These are phyloP conservation scores for Byssoonygena ceratinophila DNA, from an alignment of 2,329 filamentous ascomycete species.

Conservation along the genomic window DNA sequence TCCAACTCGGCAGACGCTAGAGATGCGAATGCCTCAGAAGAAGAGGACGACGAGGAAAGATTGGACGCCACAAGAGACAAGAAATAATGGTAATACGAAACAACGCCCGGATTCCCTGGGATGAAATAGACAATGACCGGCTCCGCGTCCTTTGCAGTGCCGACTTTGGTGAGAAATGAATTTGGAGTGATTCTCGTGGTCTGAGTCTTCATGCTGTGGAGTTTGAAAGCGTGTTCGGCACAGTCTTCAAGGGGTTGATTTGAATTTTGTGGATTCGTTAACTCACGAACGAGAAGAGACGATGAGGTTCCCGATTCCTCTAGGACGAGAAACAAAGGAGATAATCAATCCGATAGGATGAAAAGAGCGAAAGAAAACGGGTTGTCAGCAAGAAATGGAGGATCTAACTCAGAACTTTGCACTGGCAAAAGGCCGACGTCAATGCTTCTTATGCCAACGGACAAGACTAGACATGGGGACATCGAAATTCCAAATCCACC, in stretches of 20 bases:
- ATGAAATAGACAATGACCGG: constrained; percentile 37
- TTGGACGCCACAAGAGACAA: constrained; percentile 28
- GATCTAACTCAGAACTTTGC: too few relatives aligned
- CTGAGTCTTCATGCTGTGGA: neutral
- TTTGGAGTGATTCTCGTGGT: constrained; percentile 21
- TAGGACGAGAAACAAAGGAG: neutral
- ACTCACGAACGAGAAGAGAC: neutral
- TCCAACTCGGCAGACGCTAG: neutral
- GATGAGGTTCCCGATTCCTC: neutral
- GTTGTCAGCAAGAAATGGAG: neutral
- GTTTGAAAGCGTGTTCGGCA: too few relatives aligned
- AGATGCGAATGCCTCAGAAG: neutral
- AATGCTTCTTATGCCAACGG: neutral
- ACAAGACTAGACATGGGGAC: neutral
- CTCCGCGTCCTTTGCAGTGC: constrained; percentile 18
- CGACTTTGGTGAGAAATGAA: constrained; percentile 22
- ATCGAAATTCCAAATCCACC: neutral
- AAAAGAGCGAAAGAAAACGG: neutral
- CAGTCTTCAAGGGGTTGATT: neutral
- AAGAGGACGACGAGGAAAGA: constrained; percentile 15
- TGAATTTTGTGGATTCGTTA: neutral
- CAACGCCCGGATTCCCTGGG: constrained; percentile 42
- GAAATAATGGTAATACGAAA: constrained; percentile 41
- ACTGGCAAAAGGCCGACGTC: neutral
- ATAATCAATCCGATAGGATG: neutral